Conservation (phyloP, 306 rosid species). For the Prunus armeniaca region DNA sequence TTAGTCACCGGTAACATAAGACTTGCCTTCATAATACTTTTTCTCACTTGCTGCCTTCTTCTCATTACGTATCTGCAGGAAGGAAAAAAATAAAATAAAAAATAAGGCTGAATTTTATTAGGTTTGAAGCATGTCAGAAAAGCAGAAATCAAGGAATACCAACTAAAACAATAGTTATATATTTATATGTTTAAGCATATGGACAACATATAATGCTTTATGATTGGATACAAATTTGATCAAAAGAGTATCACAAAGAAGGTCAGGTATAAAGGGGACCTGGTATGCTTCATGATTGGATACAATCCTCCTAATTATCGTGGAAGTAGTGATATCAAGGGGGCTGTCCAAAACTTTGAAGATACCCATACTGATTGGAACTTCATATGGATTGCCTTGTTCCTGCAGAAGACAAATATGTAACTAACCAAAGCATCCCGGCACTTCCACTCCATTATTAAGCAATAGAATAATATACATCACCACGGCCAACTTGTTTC, state of each 20-base stretch:
- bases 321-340: slow-evolving; percentile 76
- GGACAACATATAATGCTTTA: background rate
- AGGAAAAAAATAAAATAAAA: background rate
- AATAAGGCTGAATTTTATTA: background rate
- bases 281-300: slow-evolving; percentile 92
- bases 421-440: slow-evolving; percentile 19
- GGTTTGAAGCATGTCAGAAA: background rate
- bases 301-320: slow-evolving; percentile 85
- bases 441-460: background rate
- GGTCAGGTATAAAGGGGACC: slow-evolving; percentile 34
- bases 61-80: slow-evolving; percentile 75
- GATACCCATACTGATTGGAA: slow-evolving; percentile 86
- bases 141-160: background rate
- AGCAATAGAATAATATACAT: background rate
- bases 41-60: slow-evolving; percentile 88
- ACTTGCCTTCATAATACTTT: slow-evolving; percentile 70
- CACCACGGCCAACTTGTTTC: background rate
- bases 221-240: background rate
- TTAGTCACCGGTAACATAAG: slow-evolving; percentile 71
- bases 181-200: background rate
- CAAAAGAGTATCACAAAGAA: background rate
- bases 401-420: slow-evolving; percentile 46
- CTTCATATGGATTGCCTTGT: slow-evolving; percentile 70
- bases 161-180: background rate
- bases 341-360: slow-evolving; percentile 79